phyloP scores from a whole-genome alignment of 2,329 filamentous ascomycete genomes.

The Epichloe aotearoae region DNA sequence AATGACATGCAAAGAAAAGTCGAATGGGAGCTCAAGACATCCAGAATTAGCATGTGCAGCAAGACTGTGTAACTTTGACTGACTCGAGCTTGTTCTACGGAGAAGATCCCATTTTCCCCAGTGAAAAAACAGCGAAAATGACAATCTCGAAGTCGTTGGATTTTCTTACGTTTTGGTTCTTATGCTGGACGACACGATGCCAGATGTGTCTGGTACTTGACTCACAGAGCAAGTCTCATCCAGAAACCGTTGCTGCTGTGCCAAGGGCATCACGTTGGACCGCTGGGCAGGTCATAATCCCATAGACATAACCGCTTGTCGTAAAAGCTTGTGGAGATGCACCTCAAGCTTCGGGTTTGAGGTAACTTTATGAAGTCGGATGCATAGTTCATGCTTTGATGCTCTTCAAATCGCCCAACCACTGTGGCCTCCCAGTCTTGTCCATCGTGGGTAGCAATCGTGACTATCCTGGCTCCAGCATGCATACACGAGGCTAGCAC shows the following conservation, averaged over 20 bases:
- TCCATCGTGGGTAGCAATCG: slow-evolving; percentile 24
- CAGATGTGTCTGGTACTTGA: neutral
- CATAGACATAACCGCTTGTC: slow-evolving; percentile 59
- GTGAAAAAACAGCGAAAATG: too few relatives aligned
- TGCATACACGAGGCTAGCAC: slow-evolving; percentile 93
- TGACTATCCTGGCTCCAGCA: slow-evolving; percentile 60
- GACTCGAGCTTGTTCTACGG: too few relatives aligned
- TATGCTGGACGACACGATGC: neutral
- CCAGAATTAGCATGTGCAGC: neutral
- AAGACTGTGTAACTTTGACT: neutral
- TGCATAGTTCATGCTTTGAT: slow-evolving; percentile 92
- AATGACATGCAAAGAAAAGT: too few relatives aligned
- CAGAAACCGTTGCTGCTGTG: neutral
- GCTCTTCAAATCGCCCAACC: slow-evolving; percentile 63
- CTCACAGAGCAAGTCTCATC: neutral
- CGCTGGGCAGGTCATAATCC: slow-evolving; percentile 21
- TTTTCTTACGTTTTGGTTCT: too few relatives aligned
- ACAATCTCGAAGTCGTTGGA: too few relatives aligned
- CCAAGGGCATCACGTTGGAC: neutral
- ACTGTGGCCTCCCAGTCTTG: slow-evolving; percentile 49
- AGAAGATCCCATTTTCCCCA: too few relatives aligned
- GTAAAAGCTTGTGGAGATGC: slow-evolving; percentile 66
- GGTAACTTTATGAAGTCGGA: slow-evolving; percentile 48
- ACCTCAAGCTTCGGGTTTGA: slow-evolving; percentile 21
- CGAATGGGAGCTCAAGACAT: neutral